phyloP scores from a whole-genome alignment of 306 rosid genomes.

The Cotoneaster glaucophyllus region DNA sequence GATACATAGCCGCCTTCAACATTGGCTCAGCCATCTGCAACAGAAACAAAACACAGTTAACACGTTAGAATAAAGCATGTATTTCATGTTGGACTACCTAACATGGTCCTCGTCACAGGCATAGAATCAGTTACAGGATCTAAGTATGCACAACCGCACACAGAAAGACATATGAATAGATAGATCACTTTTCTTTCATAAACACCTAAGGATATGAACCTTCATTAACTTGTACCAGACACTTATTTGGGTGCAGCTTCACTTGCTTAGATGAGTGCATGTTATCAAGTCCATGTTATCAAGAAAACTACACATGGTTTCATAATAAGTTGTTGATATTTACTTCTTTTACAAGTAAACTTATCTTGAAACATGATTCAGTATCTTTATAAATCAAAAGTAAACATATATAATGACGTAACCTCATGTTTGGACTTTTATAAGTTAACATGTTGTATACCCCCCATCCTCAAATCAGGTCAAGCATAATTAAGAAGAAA shows the following conservation, averaged over 20 bases:
- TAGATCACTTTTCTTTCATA: not conserved
- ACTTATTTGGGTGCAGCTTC: not conserved
- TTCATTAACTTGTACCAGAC: not conserved
- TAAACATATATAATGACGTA: not conserved
- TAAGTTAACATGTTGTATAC: not conserved
- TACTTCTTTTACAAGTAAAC: not conserved
- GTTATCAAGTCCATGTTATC: not conserved
- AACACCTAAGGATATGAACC: not conserved
- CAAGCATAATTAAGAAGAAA: not conserved
- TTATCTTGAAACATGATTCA: not conserved
- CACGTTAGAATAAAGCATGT: not conserved
- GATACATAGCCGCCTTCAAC: constrained; percentile 86
- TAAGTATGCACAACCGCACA: not conserved
- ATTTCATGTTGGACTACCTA: not conserved
- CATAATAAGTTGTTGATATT: not conserved
- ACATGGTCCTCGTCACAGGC: not conserved
- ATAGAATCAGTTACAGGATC: not conserved
- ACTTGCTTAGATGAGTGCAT: not conserved
- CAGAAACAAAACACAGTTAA: constrained; percentile 9
- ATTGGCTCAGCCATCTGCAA: constrained; percentile 93
- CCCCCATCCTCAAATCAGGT: not conserved
- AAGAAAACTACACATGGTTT: not conserved
- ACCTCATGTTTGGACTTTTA: not conserved
- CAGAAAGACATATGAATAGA: not conserved
- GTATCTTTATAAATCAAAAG: not conserved